Evolutionary conservation across 345 rosid genomes (phyloP).

Genomic region (Brassica incana): DNA sequence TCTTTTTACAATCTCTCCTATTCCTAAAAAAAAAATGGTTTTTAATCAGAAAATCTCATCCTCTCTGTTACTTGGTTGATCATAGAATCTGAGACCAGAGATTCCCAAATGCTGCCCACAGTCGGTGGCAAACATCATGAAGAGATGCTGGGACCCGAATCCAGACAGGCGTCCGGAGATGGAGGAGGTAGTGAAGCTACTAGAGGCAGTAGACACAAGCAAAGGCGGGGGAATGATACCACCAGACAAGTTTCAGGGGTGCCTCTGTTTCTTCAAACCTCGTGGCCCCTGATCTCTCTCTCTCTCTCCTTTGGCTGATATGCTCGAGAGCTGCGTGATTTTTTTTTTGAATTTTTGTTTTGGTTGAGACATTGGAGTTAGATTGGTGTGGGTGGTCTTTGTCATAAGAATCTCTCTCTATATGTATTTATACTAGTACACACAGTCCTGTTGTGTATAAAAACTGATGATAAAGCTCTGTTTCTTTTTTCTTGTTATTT

Average conservation of each 20-base stretch:
- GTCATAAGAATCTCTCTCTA: background rate
- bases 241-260: constrained; percentile 63
- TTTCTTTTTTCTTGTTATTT: background rate
- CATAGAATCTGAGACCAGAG: constrained; percentile 71
- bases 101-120: constrained; percentile 79
- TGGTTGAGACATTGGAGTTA: constrained; percentile 24
- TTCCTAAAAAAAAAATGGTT: background rate
- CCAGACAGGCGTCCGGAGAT: constrained; percentile 73
- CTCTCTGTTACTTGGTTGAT: background rate
- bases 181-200: constrained; percentile 69
- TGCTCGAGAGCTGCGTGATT: constrained; percentile 28
- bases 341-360: background rate
- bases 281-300: constrained; percentile 61
- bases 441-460: constrained; percentile 19
- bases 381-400: constrained; percentile 15
- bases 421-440: constrained; percentile 27
- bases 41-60: constrained; percentile 4
- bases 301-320: background rate
- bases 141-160: constrained; percentile 79
- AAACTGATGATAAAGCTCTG: constrained; percentile 19
- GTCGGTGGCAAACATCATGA: constrained; percentile 64
- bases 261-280: constrained; percentile 59
- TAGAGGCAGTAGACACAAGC: constrained; percentile 74
- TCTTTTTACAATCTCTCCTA: background rate
- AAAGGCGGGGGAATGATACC: constrained; percentile 94